Conservation (phyloP, 352 stramenopile species). For the Phytopythium vexans region DNA sequence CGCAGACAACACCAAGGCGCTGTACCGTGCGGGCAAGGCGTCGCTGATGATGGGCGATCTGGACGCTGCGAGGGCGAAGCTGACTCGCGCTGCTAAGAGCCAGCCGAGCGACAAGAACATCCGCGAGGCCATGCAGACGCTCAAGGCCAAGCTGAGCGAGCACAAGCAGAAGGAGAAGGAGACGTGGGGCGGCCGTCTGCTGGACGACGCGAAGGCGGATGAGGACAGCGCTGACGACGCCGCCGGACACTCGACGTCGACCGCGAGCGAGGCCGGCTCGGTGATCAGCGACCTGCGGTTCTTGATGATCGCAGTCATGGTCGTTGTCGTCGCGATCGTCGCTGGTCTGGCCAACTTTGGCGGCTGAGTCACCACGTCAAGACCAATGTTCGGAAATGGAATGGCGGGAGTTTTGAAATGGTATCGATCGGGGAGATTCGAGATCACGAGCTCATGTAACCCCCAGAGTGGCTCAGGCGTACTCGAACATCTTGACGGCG, state of each 20-base stretch:
- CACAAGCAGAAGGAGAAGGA: conserved; percentile 67
- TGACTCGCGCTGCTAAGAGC: conserved; percentile 57
- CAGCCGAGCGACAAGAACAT: conserved; percentile 73
- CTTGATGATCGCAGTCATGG: conserved; percentile 38
- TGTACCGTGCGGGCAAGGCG: conserved; percentile 73
- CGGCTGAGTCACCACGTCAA: conserved; percentile 13
- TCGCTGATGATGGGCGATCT: conserved; percentile 56
- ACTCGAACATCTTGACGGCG: conserved; percentile 77
- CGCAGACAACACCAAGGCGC: conserved; percentile 75
- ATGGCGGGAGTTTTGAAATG: conserved; percentile 13
- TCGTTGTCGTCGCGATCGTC: conserved; percentile 27
- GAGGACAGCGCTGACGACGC: not conserved
- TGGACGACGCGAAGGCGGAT: conserved; percentile 27
- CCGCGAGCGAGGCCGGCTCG: conserved; percentile 7
- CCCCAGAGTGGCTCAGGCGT: conserved; percentile 23
- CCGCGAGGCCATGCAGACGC: conserved; percentile 44
- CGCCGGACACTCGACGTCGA: conserved; percentile 6
- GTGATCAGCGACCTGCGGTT: conserved; percentile 17
- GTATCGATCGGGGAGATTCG: not conserved
- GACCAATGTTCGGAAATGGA: not conserved
- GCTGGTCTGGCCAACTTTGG: conserved; percentile 31
- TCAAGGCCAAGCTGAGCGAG: conserved; percentile 46
- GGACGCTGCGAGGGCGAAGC: conserved; percentile 49
- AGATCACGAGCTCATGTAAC: too few species aligned
- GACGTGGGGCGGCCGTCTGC: conserved; percentile 60